phyloP scores from a whole-genome alignment of 2,329 filamentous ascomycete genomes.

The Phyllosticta paracitricarpa region DNA sequence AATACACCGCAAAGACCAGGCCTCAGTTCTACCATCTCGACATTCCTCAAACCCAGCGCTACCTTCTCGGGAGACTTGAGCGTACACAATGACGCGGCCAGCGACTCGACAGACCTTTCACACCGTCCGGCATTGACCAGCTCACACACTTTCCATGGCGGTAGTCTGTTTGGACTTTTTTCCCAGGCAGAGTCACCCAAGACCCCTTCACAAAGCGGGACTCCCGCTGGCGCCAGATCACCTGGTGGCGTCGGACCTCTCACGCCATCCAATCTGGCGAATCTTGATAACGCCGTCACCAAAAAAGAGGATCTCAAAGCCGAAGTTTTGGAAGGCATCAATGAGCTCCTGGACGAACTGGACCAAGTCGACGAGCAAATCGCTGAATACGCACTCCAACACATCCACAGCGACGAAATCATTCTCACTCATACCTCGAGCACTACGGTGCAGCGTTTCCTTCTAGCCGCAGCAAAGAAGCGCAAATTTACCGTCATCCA shows the following conservation, averaged over 20 bases:
- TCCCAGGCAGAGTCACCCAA: conserved; percentile 49
- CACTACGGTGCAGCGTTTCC: conserved; percentile 77
- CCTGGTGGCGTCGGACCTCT: conserved; percentile 35
- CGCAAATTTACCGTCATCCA: conserved; percentile 87
- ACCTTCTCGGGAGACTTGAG: conserved; percentile 25
- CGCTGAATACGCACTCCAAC: conserved; percentile 74
- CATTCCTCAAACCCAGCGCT: conserved; percentile 35
- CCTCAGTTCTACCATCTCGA: conserved; percentile 34
- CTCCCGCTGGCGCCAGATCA: conserved; percentile 31
- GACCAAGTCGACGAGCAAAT: conserved; percentile 90
- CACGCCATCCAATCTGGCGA: conserved; percentile 25
- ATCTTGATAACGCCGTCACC: conserved; percentile 30
- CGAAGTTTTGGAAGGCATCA: conserved; percentile 87
- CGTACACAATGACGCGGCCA: conserved; percentile 20
- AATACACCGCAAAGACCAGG: conserved; percentile 32
- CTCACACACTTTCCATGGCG: conserved; percentile 56
- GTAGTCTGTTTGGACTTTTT: conserved; percentile 82
- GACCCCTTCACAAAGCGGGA: conserved; percentile 39
- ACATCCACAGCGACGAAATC: conserved; percentile 88
- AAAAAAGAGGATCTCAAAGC: conserved; percentile 56
- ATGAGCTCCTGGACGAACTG: conserved; percentile 92
- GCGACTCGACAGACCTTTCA: conserved; percentile 25
- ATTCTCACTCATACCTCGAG: conserved; percentile 85
- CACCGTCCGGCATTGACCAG: conserved; percentile 52
- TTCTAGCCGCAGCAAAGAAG: conserved; percentile 78